Evolutionary conservation across 768 basidiomycete species (phyloP).

Genomic region (Rossbeevera mucosa): DNA sequence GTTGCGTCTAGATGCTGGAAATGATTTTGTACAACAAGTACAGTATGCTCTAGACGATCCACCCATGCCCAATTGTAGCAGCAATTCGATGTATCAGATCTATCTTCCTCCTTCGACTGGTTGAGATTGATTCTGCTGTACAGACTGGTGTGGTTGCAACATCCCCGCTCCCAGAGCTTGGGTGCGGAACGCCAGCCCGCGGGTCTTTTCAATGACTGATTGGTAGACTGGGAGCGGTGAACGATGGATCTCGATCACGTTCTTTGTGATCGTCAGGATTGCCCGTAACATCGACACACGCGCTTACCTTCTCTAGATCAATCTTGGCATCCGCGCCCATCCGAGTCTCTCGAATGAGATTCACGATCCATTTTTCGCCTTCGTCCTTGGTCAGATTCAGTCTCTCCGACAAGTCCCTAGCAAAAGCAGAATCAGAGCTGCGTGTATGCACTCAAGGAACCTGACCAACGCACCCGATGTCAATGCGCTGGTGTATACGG

Average conservation of each 20-base stretch:
- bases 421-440: background rate
- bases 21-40: background rate
- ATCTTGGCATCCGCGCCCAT: constrained; percentile 98
- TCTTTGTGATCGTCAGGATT: constrained; percentile 44
- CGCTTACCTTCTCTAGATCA: constrained; percentile 82
- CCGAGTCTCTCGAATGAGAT: constrained; percentile 94
- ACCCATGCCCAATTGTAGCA: constrained; percentile 1
- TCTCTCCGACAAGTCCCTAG: constrained; percentile 86
- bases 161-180: constrained; percentile 85
- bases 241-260: constrained; percentile 93
- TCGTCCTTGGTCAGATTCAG: constrained; percentile 92
- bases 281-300: background rate
- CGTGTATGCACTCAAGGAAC: background rate
- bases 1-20: constrained; percentile 36
- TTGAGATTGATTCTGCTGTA: constrained; percentile 29
- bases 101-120: constrained; percentile 28
- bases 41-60: background rate
- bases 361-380: constrained; percentile 99
- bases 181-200: constrained; percentile 85
- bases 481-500: constrained; percentile 90
- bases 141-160: constrained; percentile 33
- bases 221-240: constrained; percentile 89
- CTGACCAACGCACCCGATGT: constrained; percentile 59
- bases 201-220: constrained; percentile 91
- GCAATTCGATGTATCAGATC: background rate